Base-by-base conservation (phyloP, 78 protist genomes). In the Polysphondylium violaceum region DNA sequence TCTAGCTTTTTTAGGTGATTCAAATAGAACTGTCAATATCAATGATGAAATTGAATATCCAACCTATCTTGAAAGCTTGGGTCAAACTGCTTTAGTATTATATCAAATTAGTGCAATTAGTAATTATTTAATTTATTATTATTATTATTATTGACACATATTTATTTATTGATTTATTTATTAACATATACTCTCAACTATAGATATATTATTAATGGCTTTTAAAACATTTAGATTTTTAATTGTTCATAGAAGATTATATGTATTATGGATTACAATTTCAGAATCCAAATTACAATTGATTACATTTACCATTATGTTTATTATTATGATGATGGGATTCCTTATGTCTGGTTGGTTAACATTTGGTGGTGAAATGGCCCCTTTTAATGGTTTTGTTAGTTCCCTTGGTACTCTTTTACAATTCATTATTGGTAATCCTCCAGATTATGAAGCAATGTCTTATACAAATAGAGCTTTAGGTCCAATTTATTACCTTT, bases 171-270 rank as follows among this genome's bases (percentile, higher is more conserved):
- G 3, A n/a, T 60, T 38, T 16, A 36, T 21, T 40, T 65, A 27
- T 65, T 38, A 14, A 47, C 11, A 11, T 47, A 14, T 40, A 38
- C n/a, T 41, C 25, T 38, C 12, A 7, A 27, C 0, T 44, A 17
- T 19, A 76, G 86, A 79, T 83, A 83, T 83, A 21, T 69, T 83
- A 58, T 83, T 83, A 31, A 40, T 83, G 71, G 76, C 90, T 41
- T 83, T 83, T 35, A 83, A 83, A 58, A 83, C 90, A 83, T 83
- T 83, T 83, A 83, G 78, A 83, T 83, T 44, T 69, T 69, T 83
- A 29, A 47, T 67, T 5, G 53, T 83, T 17, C 90, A 83, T 56
- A 83, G 78, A 83, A 33, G 90, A 69, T 31, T 83, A 3, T 83
- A 83, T 59, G 64, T 74, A 19, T 14, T 83, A 47, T 83, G 90